phyloP scores from a whole-genome alignment of 83 land plant species.

The Picea mariana region DNA sequence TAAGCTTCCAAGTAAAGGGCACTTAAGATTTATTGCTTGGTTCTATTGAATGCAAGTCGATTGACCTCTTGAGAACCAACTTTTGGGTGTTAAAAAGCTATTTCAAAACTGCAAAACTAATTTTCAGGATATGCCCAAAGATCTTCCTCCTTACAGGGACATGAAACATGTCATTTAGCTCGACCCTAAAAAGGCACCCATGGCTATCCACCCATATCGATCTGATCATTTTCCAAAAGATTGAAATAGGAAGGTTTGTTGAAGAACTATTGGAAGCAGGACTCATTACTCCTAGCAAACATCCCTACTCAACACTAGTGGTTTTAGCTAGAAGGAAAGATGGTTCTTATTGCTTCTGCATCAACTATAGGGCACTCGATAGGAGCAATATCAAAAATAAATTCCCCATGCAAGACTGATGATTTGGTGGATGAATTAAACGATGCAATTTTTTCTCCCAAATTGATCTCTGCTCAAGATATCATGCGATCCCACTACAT shows the following conservation, averaged over 20 bases:
- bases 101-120: too few species aligned
- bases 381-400: constrained; percentile 16
- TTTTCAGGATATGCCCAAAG: neutral
- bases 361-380: constrained; percentile 21
- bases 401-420: constrained; percentile 22
- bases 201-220: constrained; percentile 12
- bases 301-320: constrained; percentile 23
- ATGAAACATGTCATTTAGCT: neutral
- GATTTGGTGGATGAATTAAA: constrained; percentile 31
- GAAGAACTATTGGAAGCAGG: constrained; percentile 23
- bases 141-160: neutral
- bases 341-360: constrained; percentile 27
- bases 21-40: too few species aligned
- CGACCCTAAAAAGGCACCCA: constrained; percentile 6
- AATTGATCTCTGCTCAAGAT: constrained; percentile 19
- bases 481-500: constrained; percentile 5
- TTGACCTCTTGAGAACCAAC: too few species aligned
- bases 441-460: constrained; percentile 19
- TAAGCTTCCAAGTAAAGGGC: too few species aligned
- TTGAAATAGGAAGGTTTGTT: constrained; percentile 15
- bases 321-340: constrained; percentile 32
- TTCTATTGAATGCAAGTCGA: too few species aligned
- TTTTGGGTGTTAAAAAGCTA: too few species aligned
- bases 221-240: constrained; percentile 6
- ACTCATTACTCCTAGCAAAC: constrained; percentile 9